Base-by-base conservation (phyloP, 1,284 basidiomycete genomes). In the Moniliella sp. region DNA sequence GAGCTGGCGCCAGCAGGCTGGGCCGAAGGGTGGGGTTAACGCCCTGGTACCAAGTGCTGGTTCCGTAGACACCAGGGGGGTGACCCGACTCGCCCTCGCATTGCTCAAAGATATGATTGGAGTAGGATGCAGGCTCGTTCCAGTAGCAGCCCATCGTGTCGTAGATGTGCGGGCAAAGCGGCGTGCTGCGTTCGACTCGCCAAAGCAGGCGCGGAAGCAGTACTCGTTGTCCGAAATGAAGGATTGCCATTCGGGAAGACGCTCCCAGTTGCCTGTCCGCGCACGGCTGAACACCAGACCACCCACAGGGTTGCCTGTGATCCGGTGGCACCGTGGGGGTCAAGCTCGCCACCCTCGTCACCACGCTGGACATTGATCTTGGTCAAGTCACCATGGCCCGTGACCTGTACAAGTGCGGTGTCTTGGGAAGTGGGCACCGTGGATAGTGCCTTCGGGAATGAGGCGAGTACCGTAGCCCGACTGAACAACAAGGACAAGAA, bases 391-490 rank as follows among this genome's bases (percentile, higher is more conserved):
- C 59, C 61, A n/a, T 30, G 30, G 18, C 42, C 42, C 1, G 42
- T 43, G 34, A 66, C 51, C 46, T 70, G 68, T 36, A 78, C 66
- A 49, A 71, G 78, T 71, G 18, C 48, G 69, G 3, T 78, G 71
- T 54, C 70, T 65, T 36, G 72, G 64, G 42, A 72, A 73, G 55
- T 78, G 76, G 12, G 72, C 78, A 33, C 73, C 72, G 9, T 62
- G 65, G 52, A 81, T 71, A 10, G 75, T 63, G 16, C 75, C 77
- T 35, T 71, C 66, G 11, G 77, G 78, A 42, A 81, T 77, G 39
- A 77, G 55, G 29, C 74, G 71, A 8, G 73, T 71, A 10, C 36
- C 31, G 31, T 26, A 31, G 5, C 5, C n/a, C n/a, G n/a, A n/a
- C n/a, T n/a, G n/a, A n/a, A n/a, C n/a, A n/a, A n/a, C n/a, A n/a